Evolutionary conservation across 352 stramenopile species (phyloP), one percentile per base, ranked within the genome.

Genomic region (Pythium folliculosum): DNA sequence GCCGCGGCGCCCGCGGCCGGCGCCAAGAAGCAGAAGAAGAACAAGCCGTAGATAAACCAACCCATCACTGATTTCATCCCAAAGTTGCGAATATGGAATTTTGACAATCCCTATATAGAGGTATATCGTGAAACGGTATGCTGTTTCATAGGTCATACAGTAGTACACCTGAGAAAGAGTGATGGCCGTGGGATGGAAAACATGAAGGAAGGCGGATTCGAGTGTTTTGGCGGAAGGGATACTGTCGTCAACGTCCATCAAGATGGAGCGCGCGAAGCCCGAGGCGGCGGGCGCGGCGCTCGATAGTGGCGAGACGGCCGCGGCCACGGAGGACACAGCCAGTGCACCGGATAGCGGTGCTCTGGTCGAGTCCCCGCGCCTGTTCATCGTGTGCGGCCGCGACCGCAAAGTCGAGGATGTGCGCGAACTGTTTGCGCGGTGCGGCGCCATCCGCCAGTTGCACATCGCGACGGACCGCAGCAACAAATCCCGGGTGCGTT

Each of bases 341-440:
- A 13, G 0, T 14, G 1, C 40, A 59, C 4, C 43, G 1, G 65
- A 67, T 48, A 62, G 50, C 6, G 22, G 1, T 0, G 16, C 19
- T 13, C 19, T 25, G 30, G 53, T 2, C 16, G 43, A 65, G 35
- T 49, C 75, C 79, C 25, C 76, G 57, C 67, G 68, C 57, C 52
- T 94, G 3, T 94, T 94, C 63, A 77, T 94, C 19, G 77, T 94
- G 14, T 94, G 86, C 27, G 86, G 86, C 32, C 81, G 86, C 12
- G 73, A 78, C n/a, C 75, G 84, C 16, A 84, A 80, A 59, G 61
- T 77, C 48, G 84, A 94, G 27, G 79, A 94, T 35, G 70, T 94
- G 44, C 79, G 75, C 10, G 52, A 76, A 49, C 71, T 94, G 37
- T 94, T 94, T 40, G 75, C 69, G 25, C 58, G 64, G 4, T 92